Base-by-base conservation (phyloP, 352 stramenopile species). In the Globisporangium emineosum region DNA sequence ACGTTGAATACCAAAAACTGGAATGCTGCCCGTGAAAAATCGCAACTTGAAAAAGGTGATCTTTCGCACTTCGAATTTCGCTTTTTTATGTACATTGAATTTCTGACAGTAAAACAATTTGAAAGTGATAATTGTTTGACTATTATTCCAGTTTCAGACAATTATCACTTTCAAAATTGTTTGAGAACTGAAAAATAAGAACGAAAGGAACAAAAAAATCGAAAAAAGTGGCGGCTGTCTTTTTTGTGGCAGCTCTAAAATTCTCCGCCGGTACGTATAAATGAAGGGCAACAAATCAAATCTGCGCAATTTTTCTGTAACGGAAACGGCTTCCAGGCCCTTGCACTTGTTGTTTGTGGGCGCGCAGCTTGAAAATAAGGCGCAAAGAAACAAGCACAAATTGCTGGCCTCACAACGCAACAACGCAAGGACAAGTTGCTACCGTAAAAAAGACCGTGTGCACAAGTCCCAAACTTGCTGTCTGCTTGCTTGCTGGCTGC, bases 271-370 rank as follows among this genome's bases (percentile, higher is more conserved):
- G 54, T 60, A 60, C 54, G 37, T 60, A 60, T 21, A 60, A 60
- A 33, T 60, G n/a, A 60, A 60, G 33, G 33, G 54, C 33, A 60
- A 60, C 54, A 59, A 29, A 25, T 30, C 19, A 29, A 55, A 55
- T 4, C 21, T n/a, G n/a, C n/a, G n/a, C 7, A 17, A 15, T 33
- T 7, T 55, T 55, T 55, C 13, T 35, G 49, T 55, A 55, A 37
- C 50, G 50, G 27, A 56, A 21, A 25, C 50, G n/a, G 49, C 12
- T 23, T 19, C 25, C 13, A 56, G 25, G 25, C 25, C 27, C 17
- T 35, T n/a, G n/a, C n/a, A n/a, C n/a, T n/a, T n/a, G n/a, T n/a
- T n/a, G n/a, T n/a, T n/a, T n/a, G n/a, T n/a, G n/a, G n/a, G 15
- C 27, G 25, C 50, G 12, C 9, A 27, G 13, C 37, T 42, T 13